Percentiles rank a stretch among this genome's conserved stretches.
phyloP scores from a whole-genome alignment of 2,329 filamentous ascomycete genomes.

The Monilinia aucupariae region DNA sequence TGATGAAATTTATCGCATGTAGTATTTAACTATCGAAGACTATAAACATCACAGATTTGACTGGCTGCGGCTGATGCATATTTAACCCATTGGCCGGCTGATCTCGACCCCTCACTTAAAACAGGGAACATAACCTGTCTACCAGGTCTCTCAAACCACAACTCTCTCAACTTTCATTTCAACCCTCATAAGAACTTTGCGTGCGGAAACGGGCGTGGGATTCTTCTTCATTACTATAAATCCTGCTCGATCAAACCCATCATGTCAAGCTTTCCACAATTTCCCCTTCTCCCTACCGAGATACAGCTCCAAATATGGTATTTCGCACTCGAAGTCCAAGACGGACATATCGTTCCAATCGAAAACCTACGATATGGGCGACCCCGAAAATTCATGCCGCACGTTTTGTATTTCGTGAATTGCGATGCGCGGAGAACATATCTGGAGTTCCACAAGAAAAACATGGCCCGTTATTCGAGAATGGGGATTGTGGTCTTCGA shows the following conservation, averaged over 20 bases:
- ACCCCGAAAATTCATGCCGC: background rate
- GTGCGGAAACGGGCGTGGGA: background rate
- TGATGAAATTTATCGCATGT: no score
- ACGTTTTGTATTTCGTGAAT: conserved; percentile 8
- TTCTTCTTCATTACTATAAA: background rate
- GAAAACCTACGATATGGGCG: background rate
- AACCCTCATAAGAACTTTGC: background rate
- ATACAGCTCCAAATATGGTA: conserved; percentile 6
- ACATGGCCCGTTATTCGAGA: background rate
- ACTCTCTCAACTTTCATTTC: background rate
- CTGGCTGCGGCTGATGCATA: background rate
- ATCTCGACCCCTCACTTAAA: background rate
- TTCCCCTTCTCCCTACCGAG: background rate
- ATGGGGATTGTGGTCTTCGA: background rate
- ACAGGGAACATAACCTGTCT: background rate
- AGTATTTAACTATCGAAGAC: no score
- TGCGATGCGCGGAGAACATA: conserved; percentile 4
- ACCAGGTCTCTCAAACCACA: background rate
- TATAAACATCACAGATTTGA: no score
- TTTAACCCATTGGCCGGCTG: background rate
- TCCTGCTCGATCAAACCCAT: background rate
- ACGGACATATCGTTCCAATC: background rate
- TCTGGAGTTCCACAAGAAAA: conserved; percentile 1
- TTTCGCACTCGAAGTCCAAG: background rate
- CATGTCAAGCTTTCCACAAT: conserved; percentile 2